Evolutionary conservation across 306 rosid genomes (phyloP).

Genomic region (Sphenostylis stenocarpa): DNA sequence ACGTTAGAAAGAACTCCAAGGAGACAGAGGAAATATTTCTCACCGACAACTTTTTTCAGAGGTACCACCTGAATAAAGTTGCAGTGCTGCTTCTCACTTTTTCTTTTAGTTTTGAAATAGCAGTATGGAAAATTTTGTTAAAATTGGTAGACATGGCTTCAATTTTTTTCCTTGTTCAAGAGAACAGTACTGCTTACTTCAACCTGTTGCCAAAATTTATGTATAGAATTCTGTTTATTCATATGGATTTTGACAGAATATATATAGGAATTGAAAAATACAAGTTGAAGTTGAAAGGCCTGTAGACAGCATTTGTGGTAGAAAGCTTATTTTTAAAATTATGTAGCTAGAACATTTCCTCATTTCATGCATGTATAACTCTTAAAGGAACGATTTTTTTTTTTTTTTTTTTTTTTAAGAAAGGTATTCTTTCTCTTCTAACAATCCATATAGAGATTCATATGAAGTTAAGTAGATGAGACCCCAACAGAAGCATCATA

Average conservation of each 20-base stretch:
- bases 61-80: slow-evolving; percentile 48
- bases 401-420: background rate
- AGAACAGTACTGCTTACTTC: slow-evolving; percentile 7
- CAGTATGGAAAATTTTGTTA: background rate
- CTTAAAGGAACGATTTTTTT: slow-evolving; percentile 4
- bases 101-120: slow-evolving; percentile 19
- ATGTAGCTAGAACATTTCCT: background rate
- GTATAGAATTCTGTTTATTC: background rate
- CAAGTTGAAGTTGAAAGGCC: background rate
- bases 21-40: slow-evolving; percentile 50
- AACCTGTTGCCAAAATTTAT: background rate
- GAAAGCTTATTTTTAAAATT: background rate
- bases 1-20: slow-evolving; percentile 62
- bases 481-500: slow-evolving; percentile 11
- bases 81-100: slow-evolving; percentile 15
- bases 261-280: background rate
- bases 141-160: background rate
- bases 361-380: slow-evolving; percentile 3
- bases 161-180: background rate
- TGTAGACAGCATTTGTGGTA: background rate
- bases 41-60: slow-evolving; percentile 43
- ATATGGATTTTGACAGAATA: background rate
- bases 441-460: background rate
- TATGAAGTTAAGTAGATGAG: background rate
- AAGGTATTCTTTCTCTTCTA: background rate